These are phyloP conservation scores for Lonicera japonica DNA, from an alignment of 129 eudicot species.

Conservation along the genomic window DNA sequence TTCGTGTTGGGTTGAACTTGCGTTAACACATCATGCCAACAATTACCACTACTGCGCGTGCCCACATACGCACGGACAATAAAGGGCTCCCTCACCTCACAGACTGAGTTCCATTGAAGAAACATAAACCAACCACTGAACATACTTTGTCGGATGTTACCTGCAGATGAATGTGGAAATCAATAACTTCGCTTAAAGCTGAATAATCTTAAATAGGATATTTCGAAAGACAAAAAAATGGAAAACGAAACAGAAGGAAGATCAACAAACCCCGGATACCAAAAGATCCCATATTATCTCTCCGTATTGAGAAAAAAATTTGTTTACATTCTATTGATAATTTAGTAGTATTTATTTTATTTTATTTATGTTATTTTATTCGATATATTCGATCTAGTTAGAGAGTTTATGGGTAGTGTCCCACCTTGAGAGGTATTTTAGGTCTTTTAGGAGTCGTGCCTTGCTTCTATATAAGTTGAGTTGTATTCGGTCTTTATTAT, in stretches of 20 bases:
- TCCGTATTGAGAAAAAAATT: slow-evolving; percentile 65
- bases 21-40: no score
- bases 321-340: slow-evolving; percentile 76
- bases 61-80: not conserved
- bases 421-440: no score
- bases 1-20: no score
- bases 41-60: no score
- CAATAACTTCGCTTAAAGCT: not conserved
- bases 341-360: no score
- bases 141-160: slow-evolving; percentile 60
- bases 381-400: no score
- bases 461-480: no score
- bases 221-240: not conserved
- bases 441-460: no score
- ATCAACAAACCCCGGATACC: slow-evolving; percentile 56
- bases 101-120: slow-evolving; percentile 36
- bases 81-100: slow-evolving; percentile 32
- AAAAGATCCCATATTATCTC: slow-evolving; percentile 86
- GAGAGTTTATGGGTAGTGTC: no score
- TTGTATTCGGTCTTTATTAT: no score
- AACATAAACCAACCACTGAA: slow-evolving; percentile 68
- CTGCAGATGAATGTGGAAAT: slow-evolving; percentile 26
- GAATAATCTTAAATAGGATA: not conserved
- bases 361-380: no score
- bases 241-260: not conserved